A percentile compares a stretch with the other conserved stretches of the same genome.
These are phyloP conservation scores for Tolypocladium amazonense DNA, from an alignment of 2,329 filamentous ascomycete species.

Conservation along the genomic window DNA sequence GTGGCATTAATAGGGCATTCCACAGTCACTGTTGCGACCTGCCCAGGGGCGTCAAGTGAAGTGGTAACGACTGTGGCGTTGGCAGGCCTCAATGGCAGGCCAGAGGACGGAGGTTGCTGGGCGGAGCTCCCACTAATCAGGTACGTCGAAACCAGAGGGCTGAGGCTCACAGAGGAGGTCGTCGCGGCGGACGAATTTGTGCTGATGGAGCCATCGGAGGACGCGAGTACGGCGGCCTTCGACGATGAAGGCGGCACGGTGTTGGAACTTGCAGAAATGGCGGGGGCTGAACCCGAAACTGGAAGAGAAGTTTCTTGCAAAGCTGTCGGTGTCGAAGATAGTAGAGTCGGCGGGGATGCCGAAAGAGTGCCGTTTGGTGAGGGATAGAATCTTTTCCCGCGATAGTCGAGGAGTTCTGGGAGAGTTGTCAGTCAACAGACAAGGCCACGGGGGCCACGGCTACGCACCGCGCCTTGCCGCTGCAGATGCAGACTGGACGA, in stretches of 20 bases:
- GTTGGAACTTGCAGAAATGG: background rate
- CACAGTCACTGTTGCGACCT: background rate
- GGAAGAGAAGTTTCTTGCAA: background rate
- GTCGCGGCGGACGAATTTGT: background rate
- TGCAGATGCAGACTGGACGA: constrained; percentile 6
- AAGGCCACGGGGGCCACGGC: background rate
- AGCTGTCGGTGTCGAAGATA: background rate
- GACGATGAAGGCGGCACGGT: background rate
- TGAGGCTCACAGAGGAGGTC: background rate
- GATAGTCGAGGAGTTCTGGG: background rate
- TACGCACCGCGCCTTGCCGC: constrained; percentile 6
- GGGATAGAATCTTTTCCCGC: background rate
- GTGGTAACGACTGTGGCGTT: background rate
- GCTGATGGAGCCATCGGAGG: background rate
- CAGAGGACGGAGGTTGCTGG: background rate
- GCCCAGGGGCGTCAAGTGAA: background rate
- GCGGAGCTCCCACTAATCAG: background rate
- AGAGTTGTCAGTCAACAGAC: background rate
- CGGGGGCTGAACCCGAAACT: background rate
- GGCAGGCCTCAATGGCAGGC: background rate
- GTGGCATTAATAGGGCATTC: constrained; percentile 1
- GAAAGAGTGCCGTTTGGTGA: background rate
- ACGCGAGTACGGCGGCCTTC: background rate
- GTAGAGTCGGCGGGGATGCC: background rate
- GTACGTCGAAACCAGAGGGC: background rate